A percentile compares a stretch with the other conserved stretches of the same genome.
Evolutionary conservation across 306 rosid species (phyloP).

Genomic region (Pyrus betulifolia): DNA sequence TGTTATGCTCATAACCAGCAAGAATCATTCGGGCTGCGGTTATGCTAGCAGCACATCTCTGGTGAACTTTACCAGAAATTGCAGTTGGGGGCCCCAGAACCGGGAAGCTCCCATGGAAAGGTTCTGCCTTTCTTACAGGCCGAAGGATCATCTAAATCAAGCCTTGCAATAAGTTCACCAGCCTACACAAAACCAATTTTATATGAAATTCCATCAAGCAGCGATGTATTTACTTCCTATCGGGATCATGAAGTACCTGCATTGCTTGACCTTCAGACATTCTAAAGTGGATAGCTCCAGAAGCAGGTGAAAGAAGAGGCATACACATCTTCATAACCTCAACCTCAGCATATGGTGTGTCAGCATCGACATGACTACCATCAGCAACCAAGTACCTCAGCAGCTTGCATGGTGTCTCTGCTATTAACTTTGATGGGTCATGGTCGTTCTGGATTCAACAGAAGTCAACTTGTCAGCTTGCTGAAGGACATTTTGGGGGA

Average conservation of each 20-base stretch:
- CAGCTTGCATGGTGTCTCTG: conserved; percentile 97
- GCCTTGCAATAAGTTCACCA: conserved; percentile 92
- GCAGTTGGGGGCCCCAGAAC: conserved; percentile 86
- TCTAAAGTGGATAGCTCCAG: conserved; percentile 78
- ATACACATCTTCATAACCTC: conserved; percentile 99
- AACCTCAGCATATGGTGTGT: conserved; percentile 92
- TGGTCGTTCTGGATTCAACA: conserved; percentile 76
- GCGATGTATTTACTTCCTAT: background rate
- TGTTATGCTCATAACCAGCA: conserved; percentile 91
- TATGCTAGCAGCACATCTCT: conserved; percentile 84
- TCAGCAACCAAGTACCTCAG: conserved; percentile 69
- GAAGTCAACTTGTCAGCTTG: conserved; percentile 23
- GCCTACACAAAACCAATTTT: conserved; percentile 41
- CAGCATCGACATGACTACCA: conserved; percentile 77
- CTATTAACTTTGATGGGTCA: conserved; percentile 90
- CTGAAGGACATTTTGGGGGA: background rate
- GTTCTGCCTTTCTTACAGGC: conserved; percentile 94
- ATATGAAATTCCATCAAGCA: conserved; percentile 5
- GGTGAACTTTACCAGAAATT: conserved; percentile 92
- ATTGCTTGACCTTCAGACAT: conserved; percentile 98
- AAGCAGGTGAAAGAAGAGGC: conserved; percentile 99
- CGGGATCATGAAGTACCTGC: conserved; percentile 60
- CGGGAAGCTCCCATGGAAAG: conserved; percentile 82
- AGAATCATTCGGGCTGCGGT: conserved; percentile 89
- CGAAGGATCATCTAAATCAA: conserved; percentile 92